Evolutionary conservation across 2,329 filamentous ascomycete genomes (phyloP).

Genomic region (Pestalotiopsis fici): DNA sequence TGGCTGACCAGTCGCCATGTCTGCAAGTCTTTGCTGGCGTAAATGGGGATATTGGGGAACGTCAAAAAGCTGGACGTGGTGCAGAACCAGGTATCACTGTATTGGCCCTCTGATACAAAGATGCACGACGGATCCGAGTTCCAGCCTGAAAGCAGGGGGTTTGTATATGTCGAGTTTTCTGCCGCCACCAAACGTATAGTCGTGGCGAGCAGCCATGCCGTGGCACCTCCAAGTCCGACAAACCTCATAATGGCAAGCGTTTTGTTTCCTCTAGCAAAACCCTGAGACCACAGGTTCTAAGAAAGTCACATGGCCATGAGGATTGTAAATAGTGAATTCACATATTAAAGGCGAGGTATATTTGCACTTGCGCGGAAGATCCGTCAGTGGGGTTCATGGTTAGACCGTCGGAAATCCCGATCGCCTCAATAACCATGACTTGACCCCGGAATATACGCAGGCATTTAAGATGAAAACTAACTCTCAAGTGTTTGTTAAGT

Average conservation of each 20-base stretch:
- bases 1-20: constrained; percentile 47
- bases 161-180: constrained; percentile 19
- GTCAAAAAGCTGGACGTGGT: constrained; percentile 52
- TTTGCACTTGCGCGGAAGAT: background rate
- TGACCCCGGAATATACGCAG: no score
- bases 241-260: background rate
- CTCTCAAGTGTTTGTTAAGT: no score
- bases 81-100: constrained; percentile 49
- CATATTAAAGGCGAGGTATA: background rate
- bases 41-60: constrained; percentile 54
- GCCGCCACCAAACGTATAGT: background rate
- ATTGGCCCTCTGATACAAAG: constrained; percentile 30
- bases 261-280: background rate
- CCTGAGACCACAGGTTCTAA: background rate
- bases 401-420: background rate
- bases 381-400: background rate
- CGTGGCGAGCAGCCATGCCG: background rate
- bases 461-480: no score
- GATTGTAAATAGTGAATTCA: background rate
- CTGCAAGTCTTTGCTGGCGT: constrained; percentile 52
- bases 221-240: background rate
- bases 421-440: no score
- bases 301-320: background rate
- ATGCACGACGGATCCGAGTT: constrained; percentile 49
- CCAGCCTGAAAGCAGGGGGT: constrained; percentile 51